These are phyloP conservation scores for Tinospora cordifolia DNA, from an alignment of 164 flowering plant genomes.

Conservation along the genomic window DNA sequence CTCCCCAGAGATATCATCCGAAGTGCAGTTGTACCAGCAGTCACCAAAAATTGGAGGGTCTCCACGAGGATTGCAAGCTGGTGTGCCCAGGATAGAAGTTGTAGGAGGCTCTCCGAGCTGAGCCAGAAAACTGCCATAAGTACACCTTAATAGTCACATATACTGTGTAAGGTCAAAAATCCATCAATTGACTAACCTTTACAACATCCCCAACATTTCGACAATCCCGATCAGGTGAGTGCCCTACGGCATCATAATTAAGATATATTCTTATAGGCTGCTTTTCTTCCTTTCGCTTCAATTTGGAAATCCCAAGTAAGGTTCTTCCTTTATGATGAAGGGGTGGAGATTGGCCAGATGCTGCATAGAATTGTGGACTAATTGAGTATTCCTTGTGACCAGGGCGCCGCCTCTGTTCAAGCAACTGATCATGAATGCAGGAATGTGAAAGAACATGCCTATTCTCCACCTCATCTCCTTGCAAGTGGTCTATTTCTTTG, in stretches of 20 bases:
- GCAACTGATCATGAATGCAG: constrained; percentile 93
- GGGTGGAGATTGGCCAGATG: constrained; percentile 28
- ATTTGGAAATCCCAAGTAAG: constrained; percentile 44
- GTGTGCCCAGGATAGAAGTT: constrained; percentile 38
- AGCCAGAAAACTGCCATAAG: constrained; percentile 6
- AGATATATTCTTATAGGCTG: constrained; percentile 87
- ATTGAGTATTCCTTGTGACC: constrained; percentile 81
- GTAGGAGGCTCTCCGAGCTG: constrained; percentile 95
- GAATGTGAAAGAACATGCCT: constrained; percentile 63
- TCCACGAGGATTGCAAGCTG: constrained; percentile 84
- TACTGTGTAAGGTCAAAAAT: not conserved
- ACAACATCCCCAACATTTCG: constrained; percentile 73
- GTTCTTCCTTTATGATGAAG: constrained; percentile 54
- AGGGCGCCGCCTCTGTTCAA: constrained; percentile 79
- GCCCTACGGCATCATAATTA: constrained; percentile 98
- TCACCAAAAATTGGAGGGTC: constrained; percentile 87
- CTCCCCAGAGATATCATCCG: constrained; percentile 82
- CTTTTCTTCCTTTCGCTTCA: constrained; percentile 34
- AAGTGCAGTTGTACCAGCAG: constrained; percentile 97
- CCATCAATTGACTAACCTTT: constrained; percentile 48
- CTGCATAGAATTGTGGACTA: constrained; percentile 75
- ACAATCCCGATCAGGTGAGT: constrained; percentile 92
- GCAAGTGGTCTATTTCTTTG: constrained; percentile 28
- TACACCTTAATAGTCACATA: constrained; percentile 5
- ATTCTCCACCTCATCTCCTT: constrained; percentile 28